Evolutionary conservation across 352 stramenopile genomes (phyloP).

Genomic region (Aphanomyces invadans): DNA sequence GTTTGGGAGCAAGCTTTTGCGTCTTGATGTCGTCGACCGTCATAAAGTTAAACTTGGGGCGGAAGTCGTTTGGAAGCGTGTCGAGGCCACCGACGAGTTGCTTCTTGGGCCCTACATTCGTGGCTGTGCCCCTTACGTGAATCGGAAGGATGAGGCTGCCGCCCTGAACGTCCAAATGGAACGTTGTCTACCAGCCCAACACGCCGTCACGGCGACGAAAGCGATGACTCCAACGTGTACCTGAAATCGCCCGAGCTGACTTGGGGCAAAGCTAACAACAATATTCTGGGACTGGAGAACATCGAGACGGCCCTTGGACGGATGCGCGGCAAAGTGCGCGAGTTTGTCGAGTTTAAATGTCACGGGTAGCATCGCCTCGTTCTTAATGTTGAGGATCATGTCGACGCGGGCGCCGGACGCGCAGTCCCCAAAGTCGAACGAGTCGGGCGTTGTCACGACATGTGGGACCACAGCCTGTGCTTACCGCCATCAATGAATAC

Average conservation of each 20-base stretch:
- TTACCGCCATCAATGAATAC: too few species aligned
- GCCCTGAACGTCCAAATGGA: slow-evolving; percentile 45
- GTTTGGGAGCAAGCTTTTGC: slow-evolving; percentile 44
- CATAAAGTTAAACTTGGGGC: slow-evolving; percentile 86
- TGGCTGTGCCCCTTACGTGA: slow-evolving; percentile 52
- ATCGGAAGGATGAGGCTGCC: slow-evolving; percentile 48
- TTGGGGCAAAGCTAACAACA: slow-evolving; percentile 83
- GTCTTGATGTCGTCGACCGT: slow-evolving; percentile 57
- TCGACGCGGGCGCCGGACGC: slow-evolving; percentile 69
- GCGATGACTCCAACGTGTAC: neutral
- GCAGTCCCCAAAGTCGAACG: slow-evolving; percentile 75
- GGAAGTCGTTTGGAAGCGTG: slow-evolving; percentile 78
- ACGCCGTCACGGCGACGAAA: neutral
- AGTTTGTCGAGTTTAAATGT: slow-evolving; percentile 53
- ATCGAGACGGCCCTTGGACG: slow-evolving; percentile 58
- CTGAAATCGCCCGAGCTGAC: slow-evolving; percentile 76
- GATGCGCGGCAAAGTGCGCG: slow-evolving; percentile 72
- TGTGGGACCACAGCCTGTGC: slow-evolving; percentile 41
- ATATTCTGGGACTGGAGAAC: slow-evolving; percentile 83
- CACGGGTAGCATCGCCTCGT: slow-evolving; percentile 56
- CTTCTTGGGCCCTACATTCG: slow-evolving; percentile 36
- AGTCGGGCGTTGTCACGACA: slow-evolving; percentile 37
- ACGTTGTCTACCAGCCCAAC: slow-evolving; percentile 20
- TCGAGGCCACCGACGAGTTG: slow-evolving; percentile 48
- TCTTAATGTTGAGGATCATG: slow-evolving; percentile 80